A percentile compares a stretch with the other conserved stretches of the same genome.
phyloP scores from a whole-genome alignment of 2,329 filamentous ascomycete species.

The Allantophomopsis lycopodina region DNA sequence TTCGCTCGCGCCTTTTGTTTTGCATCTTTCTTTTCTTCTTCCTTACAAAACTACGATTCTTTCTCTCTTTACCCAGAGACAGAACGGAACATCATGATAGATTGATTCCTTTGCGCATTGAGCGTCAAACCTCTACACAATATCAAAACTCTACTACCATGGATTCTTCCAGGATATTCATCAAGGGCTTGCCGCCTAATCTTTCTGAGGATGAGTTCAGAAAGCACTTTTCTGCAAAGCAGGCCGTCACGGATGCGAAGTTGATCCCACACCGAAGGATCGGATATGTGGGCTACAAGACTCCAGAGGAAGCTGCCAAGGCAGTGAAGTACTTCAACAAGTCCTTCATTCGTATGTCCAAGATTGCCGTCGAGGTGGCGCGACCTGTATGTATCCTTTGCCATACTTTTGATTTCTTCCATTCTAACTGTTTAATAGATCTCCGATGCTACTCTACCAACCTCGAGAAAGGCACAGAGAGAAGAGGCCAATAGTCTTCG shows the following conservation, averaged over 20 bases:
- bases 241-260: conserved; percentile 80
- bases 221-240: conserved; percentile 71
- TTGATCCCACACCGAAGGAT: conserved; percentile 81
- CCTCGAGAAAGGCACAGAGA: conserved; percentile 23
- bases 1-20: too few relatives aligned
- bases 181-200: conserved; percentile 75
- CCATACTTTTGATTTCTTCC: not conserved
- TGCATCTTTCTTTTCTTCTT: too few relatives aligned
- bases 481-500: conserved; percentile 11
- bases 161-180: conserved; percentile 53
- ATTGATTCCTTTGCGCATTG: not conserved
- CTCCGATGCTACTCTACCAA: conserved; percentile 20
- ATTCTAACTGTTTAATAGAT: conserved; percentile 9
- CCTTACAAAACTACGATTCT: too few relatives aligned
- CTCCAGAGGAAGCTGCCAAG: conserved; percentile 60
- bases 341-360: conserved; percentile 91
- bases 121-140: too few relatives aligned
- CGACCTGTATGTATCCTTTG: conserved; percentile 46
- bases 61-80: too few relatives aligned
- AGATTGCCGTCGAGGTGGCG: conserved; percentile 79
- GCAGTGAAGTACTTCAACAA: conserved; percentile 94
- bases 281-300: conserved; percentile 91
- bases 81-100: not conserved
- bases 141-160: conserved; percentile 5
- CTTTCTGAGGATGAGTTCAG: conserved; percentile 76